Base-by-base conservation (phyloP, 345 rosid genomes). In the Populus tremula region DNA sequence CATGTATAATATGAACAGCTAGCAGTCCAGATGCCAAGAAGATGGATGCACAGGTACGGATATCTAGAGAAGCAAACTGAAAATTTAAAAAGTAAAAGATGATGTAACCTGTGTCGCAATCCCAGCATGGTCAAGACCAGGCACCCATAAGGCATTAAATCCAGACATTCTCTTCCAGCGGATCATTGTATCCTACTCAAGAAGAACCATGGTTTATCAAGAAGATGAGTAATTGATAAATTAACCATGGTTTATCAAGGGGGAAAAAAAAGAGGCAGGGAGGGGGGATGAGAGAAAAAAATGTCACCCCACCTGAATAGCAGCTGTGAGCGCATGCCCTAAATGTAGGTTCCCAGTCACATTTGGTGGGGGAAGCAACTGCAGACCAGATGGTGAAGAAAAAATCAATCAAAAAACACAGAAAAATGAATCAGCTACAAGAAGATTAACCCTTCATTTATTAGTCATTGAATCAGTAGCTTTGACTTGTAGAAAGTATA, bases 121-220 rank as follows among this genome's bases (percentile, higher is more conserved):
- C 81, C 98, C 98, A 77, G 98, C 99, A 85, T 96, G 99, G 80
- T 96, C 99, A 80, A 90, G 84, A 35, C 98, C 97, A 38, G 98
- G 98, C 35, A 96, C 95, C 99, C 99, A 92, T 84, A 93, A 82
- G 72, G 98, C 70, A 89, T 96, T 96, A 80, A 83, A 93, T 43
- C 99, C 98, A 63, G 94, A 92, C 99, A 96, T 96, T 90, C 99
- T 87, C 89, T 84, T 89, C 92, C 93, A 96, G 14, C 98, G 97
- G 76, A 93, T 92, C 43, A 93, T 90, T 5, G 90, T 87, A 89
- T 96, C 99, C 99, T 96, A 87, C 77, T 80, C 61, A 49, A 38
- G 41, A 70, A 41, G 18, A 81, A 35, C 16, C 14, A 38, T 23
- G 70, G 36, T 45, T 73, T 76, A 72, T 72, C 38, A 45, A 50